Conservation (phyloP, 495 filamentous ascomycete species). For the Xylaria venustula region DNA sequence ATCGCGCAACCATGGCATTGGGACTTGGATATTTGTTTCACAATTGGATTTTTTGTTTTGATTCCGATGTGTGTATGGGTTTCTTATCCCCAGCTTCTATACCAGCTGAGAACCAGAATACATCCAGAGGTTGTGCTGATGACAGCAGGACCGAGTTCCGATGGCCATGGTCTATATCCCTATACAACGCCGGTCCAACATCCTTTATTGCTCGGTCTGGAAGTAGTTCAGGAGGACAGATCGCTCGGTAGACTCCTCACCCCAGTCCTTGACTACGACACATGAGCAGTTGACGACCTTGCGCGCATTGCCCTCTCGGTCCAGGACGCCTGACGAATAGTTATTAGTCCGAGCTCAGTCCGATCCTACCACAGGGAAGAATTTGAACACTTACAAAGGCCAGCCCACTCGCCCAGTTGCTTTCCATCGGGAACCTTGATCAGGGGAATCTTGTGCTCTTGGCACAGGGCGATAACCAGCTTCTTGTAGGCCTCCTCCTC, state of each 20-base stretch:
- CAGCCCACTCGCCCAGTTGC: constrained; percentile 99
- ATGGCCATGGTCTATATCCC: constrained; percentile 32
- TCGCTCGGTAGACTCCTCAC: constrained; percentile 98
- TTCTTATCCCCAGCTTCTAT: constrained; percentile 31
- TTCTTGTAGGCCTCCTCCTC: constrained; percentile 99
- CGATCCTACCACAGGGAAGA: not conserved
- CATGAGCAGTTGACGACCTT: constrained; percentile 99
- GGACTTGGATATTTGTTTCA: too few relatives aligned
- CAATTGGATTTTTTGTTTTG: constrained; percentile 27
- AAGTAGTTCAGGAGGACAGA: constrained; percentile 99
- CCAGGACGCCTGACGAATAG: constrained; percentile 73
- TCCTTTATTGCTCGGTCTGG: constrained; percentile 70
- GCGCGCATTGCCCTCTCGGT: constrained; percentile 97
- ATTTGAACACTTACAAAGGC: constrained; percentile 76
- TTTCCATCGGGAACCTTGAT: constrained; percentile 99
- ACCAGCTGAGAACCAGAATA: constrained; percentile 38
- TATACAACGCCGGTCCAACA: constrained; percentile 23
- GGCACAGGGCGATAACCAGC: constrained; percentile 95
- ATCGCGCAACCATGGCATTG: too few relatives aligned
- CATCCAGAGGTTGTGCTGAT: constrained; percentile 28
- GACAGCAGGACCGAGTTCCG: constrained; percentile 29
- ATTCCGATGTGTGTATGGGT: constrained; percentile 38
- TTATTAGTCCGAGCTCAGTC: constrained; percentile 15
- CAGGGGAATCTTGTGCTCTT: constrained; percentile 97
- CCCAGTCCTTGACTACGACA: constrained; percentile 98